Evolutionary conservation across 176 grass and related monocot genomes (phyloP).

Genomic region (Triticum dicoccoides): DNA sequence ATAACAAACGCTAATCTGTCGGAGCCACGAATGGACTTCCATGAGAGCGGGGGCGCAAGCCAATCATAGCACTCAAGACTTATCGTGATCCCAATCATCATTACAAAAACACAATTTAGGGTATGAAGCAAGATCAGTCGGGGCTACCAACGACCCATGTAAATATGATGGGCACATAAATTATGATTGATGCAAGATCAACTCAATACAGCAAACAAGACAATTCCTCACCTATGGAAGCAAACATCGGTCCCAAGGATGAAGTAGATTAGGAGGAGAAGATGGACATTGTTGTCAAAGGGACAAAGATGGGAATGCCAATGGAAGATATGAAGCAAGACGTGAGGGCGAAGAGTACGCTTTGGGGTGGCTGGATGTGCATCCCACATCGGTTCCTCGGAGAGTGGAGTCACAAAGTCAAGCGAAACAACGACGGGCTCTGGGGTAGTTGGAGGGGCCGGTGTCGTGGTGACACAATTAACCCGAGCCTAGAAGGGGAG

Average conservation of each 20-base stretch:
- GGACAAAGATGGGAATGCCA: neutral
- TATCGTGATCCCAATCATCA: neutral
- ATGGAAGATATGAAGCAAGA: neutral
- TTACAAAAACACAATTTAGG: neutral
- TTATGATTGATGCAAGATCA: neutral
- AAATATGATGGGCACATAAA: neutral
- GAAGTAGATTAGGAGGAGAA: neutral
- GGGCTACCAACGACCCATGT: neutral
- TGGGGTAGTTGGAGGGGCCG: neutral
- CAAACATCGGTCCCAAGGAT: neutral
- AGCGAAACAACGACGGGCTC: neutral
- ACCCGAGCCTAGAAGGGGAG: neutral
- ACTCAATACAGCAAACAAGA: neutral
- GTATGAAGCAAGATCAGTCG: neutral
- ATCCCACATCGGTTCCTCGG: accelerated
- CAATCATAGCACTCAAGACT: neutral
- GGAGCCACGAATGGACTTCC: neutral
- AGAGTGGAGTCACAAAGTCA: neutral
- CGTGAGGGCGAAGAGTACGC: neutral
- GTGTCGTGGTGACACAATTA: neutral
- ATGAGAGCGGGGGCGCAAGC: neutral
- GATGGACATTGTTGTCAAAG: neutral
- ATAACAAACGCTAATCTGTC: neutral
- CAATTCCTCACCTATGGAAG: neutral
- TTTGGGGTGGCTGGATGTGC: neutral